Base-by-base conservation (phyloP, 2,329 filamentous ascomycete species). In the Epichloe glyceriae region DNA sequence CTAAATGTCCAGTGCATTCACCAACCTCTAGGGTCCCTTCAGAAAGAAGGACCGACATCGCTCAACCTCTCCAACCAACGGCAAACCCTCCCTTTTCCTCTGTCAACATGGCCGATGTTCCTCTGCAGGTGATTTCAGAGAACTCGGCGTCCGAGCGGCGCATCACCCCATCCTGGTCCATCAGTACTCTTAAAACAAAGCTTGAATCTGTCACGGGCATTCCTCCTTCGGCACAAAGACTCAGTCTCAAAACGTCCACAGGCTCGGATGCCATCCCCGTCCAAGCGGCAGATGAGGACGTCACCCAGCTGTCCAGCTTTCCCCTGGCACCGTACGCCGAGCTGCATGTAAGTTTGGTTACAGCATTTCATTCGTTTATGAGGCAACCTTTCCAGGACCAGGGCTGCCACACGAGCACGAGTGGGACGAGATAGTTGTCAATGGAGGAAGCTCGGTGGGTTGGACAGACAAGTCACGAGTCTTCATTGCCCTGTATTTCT, bases 121-220 rank as follows among this genome's bases (percentile, higher is more conserved):
- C 86, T 57, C 75, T 93, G 60, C 75, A 83, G 56, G 79, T 93
- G 62, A 78, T 78, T 54, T 91, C 86, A 48, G 83, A 88, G 54
- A 86, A 85, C 67, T 76, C 85, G 46, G 80, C 83, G 46, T 90
- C 88, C 48, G 93, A 98, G 71, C 86, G 91, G 54, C 87, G 93
- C 58, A 82, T 97, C 65, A 91, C 88, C 26, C 91, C 91, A 14
- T 85, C 90, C 58, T 98, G 93, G 93, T 85, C 84, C 54, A 85
- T 98, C 63, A 75, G 78, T 50, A 83, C 88, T 61, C 77, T 97
- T 60, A 95, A 91, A 71, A 70, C 76, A 49, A 94, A 93, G 67
- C 82, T 98, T 48, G 91, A 97, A 69, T 85, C 88, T 54, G 83
- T 97, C 69, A 97, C 91, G 2, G 93, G 93, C 54, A 82, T 97